Conservation (phyloP, 805 yeast species). For the Monosporozyma aerobia region DNA sequence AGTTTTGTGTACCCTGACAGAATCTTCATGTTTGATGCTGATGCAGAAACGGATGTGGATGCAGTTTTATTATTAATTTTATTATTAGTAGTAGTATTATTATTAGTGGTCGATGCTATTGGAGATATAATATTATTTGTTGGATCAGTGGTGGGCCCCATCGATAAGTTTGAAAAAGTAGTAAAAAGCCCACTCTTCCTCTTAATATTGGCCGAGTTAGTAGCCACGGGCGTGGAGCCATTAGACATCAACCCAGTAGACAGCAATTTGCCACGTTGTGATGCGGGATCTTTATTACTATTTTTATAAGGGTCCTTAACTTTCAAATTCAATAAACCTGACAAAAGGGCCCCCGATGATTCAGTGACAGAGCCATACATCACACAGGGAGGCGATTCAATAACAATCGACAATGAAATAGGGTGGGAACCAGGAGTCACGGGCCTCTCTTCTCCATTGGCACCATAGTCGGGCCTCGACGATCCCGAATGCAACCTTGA, state of each 20-base stretch:
- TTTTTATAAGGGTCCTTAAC: conserved; percentile 30
- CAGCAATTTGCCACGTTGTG: not conserved
- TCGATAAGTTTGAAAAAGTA: conserved; percentile 17
- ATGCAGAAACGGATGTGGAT: conserved; percentile 9
- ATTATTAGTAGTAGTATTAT: conserved; percentile 3
- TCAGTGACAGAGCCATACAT: conserved; percentile 72
- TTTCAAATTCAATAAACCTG: conserved; percentile 64
- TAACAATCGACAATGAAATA: conserved; percentile 43
- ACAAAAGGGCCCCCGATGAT: conserved; percentile 75
- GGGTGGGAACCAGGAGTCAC: conserved; percentile 19
- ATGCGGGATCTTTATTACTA: not conserved
- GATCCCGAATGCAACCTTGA: conserved; percentile 1
- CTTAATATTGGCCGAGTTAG: conserved; percentile 6
- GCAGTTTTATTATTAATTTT: not conserved
- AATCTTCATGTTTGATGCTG: conserved; percentile 22
- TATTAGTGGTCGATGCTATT: not conserved
- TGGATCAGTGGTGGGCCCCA: conserved; percentile 7
- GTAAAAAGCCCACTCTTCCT: conserved; percentile 14
- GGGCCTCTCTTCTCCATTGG: not conserved
- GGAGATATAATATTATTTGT: conserved; percentile 3
- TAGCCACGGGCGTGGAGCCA: not conserved
- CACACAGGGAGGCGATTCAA: conserved; percentile 89
- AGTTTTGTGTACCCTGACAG: conserved; percentile 35
- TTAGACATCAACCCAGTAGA: not conserved
- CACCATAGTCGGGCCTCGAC: not conserved